These are phyloP conservation scores for Penicillium sp. DNA, from an alignment of 2,329 filamentous ascomycete genomes.

Conservation along the genomic window DNA sequence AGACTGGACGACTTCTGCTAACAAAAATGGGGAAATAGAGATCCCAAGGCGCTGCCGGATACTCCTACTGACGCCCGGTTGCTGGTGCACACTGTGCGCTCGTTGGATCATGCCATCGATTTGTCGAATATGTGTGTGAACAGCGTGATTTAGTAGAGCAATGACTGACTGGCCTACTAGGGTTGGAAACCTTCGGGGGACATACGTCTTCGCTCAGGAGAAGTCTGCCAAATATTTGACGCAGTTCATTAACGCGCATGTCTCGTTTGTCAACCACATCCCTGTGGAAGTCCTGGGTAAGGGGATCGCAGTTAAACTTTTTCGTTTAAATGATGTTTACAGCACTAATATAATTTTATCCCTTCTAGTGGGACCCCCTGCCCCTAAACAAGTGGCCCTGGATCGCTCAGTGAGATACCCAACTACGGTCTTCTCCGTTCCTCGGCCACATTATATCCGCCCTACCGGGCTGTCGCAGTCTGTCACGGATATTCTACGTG, in stretches of 20 bases:
- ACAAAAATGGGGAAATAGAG: no score
- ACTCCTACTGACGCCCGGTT: slow-evolving; percentile 16
- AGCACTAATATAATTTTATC: neutral
- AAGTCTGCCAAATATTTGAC: slow-evolving; percentile 51
- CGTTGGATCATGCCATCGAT: slow-evolving; percentile 49
- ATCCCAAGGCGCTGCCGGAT: no score
- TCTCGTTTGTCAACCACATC: slow-evolving; percentile 51
- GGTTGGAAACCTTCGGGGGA: slow-evolving; percentile 35
- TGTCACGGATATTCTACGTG: slow-evolving; percentile 13
- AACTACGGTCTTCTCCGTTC: slow-evolving; percentile 36
- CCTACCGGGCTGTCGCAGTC: slow-evolving; percentile 11
- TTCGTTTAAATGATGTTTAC: neutral
- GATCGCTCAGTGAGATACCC: slow-evolving; percentile 32
- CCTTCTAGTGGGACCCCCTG: slow-evolving; percentile 18
- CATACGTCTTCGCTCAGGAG: slow-evolving; percentile 47
- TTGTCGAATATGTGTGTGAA: slow-evolving; percentile 8
- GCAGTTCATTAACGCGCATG: slow-evolving; percentile 46
- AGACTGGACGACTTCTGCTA: no score
- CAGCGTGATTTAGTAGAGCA: neutral
- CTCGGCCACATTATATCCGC: slow-evolving; percentile 39
- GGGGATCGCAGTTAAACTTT: neutral
- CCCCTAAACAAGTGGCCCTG: slow-evolving; percentile 31
- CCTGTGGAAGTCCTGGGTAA: slow-evolving; percentile 46
- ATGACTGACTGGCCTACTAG: slow-evolving; percentile 4
- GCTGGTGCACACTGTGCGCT: slow-evolving; percentile 41